Base-by-base conservation (phyloP, 805 yeast species). In the Wickerhamiella vanderwaltii region DNA sequence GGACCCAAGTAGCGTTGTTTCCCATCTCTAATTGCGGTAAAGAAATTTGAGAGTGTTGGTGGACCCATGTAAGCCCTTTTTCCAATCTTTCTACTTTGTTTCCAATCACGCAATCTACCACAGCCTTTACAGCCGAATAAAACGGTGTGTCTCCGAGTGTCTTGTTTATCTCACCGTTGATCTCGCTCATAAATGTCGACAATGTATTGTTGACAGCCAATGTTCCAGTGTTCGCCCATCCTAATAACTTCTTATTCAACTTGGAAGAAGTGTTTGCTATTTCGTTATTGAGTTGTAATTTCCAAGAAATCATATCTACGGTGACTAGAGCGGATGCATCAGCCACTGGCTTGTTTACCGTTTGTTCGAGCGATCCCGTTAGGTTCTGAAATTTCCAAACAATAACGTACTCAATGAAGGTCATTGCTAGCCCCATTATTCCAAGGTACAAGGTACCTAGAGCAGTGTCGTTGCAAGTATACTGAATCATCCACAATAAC, bases 41-140 rank as follows among this genome's bases (percentile, higher is more conserved):
- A 1, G 62, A 48, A 2, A 86, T 59, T 12, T 73, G 65, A 2
- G 86, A 66, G 47, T 81, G 65, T 26, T 77, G 63, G 50, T 78
- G 66, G 1, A 86, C 62, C 96, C 96, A 91, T 1, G 77, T 70
- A 42, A 87, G 60, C 0, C 93, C 97, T 23, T 71, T 55, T 48
- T 81, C 81, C 2, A 85, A 64, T 17, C 69, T 66, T 11, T 66
- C 66, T 5, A 88, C 57, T 52, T 88, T 91, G 37, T 79, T 66
- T 13, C 83, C 88, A 29, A 91, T 65, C 2, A 83, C 73, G 62
- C 98, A 88, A 24, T 77, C 75, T 3, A 87, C 80, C 0, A 85
- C 74, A 0, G 78, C 68, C 22, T 69, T 67, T 35, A 85, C 66
- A 0, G 93, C 81, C 1, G 56, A 56, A 35, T 75, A 72, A 9